phyloP scores from a whole-genome alignment of 768 basidiomycete genomes.

The Trametes punicea region DNA sequence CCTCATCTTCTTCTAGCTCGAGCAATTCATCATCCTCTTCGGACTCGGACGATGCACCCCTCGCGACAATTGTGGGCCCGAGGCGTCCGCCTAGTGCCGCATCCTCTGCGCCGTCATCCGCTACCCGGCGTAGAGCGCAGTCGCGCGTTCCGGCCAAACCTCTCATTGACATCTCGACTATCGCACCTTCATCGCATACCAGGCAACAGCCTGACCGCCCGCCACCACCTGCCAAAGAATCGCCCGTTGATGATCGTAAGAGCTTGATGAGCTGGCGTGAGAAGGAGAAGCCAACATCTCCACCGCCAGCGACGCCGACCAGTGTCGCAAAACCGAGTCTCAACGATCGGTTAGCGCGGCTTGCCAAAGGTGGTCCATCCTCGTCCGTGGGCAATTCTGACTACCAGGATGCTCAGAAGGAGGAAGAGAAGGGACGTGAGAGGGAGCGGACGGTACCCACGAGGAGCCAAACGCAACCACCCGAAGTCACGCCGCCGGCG shows the following conservation, averaged over 20 bases:
- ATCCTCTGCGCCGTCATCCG: constrained; percentile 33
- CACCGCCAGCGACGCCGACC: constrained; percentile 11
- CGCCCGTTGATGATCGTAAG: constrained; percentile 8
- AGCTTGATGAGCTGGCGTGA: constrained; percentile 6
- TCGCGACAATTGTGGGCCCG: constrained; percentile 59
- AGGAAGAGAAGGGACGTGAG: constrained; percentile 13
- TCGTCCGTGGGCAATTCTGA: constrained; percentile 10
- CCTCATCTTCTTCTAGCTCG: constrained; percentile 23
- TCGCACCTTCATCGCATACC: constrained; percentile 19
- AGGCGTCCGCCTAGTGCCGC: constrained; percentile 63
- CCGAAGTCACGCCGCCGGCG: constrained; percentile 6
- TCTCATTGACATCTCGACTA: constrained; percentile 36
- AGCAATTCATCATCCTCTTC: constrained; percentile 34
- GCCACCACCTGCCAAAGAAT: constrained; percentile 18
- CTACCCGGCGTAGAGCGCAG: constrained; percentile 16
- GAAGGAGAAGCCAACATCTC: constrained; percentile 13
- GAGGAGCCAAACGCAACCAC: constrained; percentile 28
- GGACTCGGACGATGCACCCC: constrained; percentile 59
- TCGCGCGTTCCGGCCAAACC: constrained; percentile 40
- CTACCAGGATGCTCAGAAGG: constrained; percentile 5
- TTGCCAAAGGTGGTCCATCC: constrained; percentile 22
- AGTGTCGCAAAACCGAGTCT: constrained; percentile 25
- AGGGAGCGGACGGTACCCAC: constrained; percentile 20
- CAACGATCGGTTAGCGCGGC: constrained; percentile 26
- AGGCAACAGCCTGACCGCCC: constrained; percentile 10